Percentiles rank a stretch among this genome's conserved stretches.
Conservation (phyloP, 2,329 filamentous ascomycete species). For the Sporothrix curviconia region DNA sequence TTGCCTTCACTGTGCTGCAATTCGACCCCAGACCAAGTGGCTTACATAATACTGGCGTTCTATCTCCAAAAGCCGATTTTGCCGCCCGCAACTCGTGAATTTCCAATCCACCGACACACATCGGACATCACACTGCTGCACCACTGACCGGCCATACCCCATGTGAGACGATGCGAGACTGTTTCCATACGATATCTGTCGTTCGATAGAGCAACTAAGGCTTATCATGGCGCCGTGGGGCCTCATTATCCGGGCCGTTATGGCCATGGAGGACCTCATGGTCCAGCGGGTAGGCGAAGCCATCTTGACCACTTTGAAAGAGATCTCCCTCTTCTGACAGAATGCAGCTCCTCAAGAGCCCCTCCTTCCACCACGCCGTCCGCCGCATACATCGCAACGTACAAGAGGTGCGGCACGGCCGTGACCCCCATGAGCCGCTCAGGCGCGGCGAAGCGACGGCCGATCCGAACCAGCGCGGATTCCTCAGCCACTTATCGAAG, state of each 20-base stretch:
- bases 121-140: too few species aligned
- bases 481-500: conserved; percentile 42
- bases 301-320: background rate
- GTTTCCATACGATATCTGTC: too few species aligned
- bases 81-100: too few species aligned
- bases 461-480: conserved; percentile 30
- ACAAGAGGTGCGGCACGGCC: conserved; percentile 42
- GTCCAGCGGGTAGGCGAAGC: conserved; percentile 16
- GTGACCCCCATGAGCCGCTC: conserved; percentile 44
- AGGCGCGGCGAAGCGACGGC: conserved; percentile 47
- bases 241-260: conserved; percentile 14
- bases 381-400: conserved; percentile 46
- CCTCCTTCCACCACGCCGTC: conserved; percentile 46
- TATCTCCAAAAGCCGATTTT: too few species aligned
- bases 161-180: too few species aligned
- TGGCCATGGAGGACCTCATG: conserved; percentile 18
- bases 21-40: too few species aligned
- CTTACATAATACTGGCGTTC: too few species aligned
- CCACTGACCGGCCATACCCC: too few species aligned
- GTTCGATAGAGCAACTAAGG: too few species aligned
- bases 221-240: conserved; percentile 20
- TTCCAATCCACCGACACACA: too few species aligned
- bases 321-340: background rate
- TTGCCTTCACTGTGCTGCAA: too few species aligned
- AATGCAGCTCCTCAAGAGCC: conserved; percentile 42